phyloP scores from a whole-genome alignment of 1,284 basidiomycete genomes.

The Irpex sp. region DNA sequence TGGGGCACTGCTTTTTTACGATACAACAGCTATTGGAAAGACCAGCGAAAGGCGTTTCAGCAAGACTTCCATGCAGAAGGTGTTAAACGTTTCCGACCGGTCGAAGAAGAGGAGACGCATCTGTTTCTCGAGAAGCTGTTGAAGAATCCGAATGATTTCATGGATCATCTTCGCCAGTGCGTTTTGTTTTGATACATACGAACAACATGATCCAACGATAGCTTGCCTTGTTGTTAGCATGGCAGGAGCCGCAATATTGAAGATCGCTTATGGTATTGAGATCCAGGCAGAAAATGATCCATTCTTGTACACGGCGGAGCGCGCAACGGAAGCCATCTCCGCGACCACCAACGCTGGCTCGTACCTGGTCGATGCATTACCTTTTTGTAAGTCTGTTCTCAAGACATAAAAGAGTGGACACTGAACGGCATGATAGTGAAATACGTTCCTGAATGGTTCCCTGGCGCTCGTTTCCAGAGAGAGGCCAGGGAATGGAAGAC shows the following conservation, averaged over 20 bases:
- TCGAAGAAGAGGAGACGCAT: background rate
- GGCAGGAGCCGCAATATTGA: conserved; percentile 22
- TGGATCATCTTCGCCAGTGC: conserved; percentile 6
- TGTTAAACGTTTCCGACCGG: background rate
- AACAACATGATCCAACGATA: background rate
- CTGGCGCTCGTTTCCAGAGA: conserved; percentile 38
- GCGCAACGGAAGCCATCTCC: conserved; percentile 10
- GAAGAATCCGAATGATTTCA: background rate
- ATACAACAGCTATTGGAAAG: conserved; percentile 5
- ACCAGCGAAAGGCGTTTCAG: background rate
- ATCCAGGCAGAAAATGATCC: conserved; percentile 21
- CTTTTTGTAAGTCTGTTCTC: conserved; percentile 3
- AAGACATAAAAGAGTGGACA: background rate
- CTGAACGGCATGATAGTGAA: conserved; percentile 20
- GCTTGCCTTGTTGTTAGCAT: conserved; percentile 5
- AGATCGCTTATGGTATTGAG: conserved; percentile 25
- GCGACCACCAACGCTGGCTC: conserved; percentile 6
- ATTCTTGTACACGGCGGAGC: conserved; percentile 22
- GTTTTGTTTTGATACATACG: background rate
- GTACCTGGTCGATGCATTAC: conserved; percentile 14
- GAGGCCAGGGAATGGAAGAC: conserved; percentile 33
- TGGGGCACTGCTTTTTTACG: background rate
- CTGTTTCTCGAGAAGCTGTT: background rate
- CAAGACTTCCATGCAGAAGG: background rate
- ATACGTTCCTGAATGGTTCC: conserved; percentile 36